Evolutionary conservation across 2,329 filamentous ascomycete genomes (phyloP).

Genomic region (Colletotrichum australisinense): DNA sequence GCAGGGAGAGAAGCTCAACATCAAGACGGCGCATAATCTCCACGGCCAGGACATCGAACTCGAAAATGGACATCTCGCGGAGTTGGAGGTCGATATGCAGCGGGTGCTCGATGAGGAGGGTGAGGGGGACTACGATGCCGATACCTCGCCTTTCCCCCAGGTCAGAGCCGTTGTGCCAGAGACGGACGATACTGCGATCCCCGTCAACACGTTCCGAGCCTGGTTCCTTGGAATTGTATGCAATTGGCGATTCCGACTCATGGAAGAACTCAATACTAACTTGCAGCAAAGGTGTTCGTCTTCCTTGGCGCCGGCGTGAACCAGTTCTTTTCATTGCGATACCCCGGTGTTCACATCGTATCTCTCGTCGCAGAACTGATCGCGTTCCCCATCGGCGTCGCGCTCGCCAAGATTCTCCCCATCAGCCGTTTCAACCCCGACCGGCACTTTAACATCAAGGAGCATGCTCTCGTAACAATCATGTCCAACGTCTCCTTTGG

Average conservation of each 20-base stretch:
- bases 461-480: conserved; percentile 61
- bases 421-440: conserved; percentile 54
- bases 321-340: conserved; percentile 53
- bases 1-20: background rate
- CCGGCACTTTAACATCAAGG: conserved; percentile 57
- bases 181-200: conserved; percentile 46
- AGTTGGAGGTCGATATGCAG: conserved; percentile 29
- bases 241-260: conserved; percentile 38
- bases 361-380: conserved; percentile 51
- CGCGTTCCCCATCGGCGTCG: conserved; percentile 51
- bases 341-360: conserved; percentile 51
- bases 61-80: conserved; percentile 31
- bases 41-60: conserved; percentile 22
- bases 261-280: background rate
- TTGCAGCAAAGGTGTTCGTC: conserved; percentile 37
- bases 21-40: conserved; percentile 25
- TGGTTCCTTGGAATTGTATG: conserved; percentile 58
- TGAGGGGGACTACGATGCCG: conserved; percentile 20
- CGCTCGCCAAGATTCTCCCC: conserved; percentile 53
- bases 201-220: conserved; percentile 51
- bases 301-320: conserved; percentile 45
- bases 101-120: conserved; percentile 14
- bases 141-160: conserved; percentile 47
- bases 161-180: conserved; percentile 54
- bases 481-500: conserved; percentile 61